Conservation (phyloP, 495 filamentous ascomycete genomes). For the Aspergillus cavernicola region DNA sequence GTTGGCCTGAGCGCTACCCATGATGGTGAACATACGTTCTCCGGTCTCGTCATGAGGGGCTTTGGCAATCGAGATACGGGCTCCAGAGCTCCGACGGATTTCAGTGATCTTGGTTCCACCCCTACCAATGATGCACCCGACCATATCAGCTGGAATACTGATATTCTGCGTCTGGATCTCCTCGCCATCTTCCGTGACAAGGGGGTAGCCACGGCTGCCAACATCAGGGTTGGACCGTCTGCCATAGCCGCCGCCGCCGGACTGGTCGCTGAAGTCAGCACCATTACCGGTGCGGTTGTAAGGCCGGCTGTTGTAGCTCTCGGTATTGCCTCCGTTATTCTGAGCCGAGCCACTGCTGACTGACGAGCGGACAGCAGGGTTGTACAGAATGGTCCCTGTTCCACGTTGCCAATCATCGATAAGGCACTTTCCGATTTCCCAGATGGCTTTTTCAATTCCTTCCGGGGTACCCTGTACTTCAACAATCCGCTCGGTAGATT, state of each 20-base stretch:
- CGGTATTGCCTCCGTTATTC: slow-evolving; percentile 39
- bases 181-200: slow-evolving; percentile 91
- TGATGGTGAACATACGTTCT: slow-evolving; percentile 99
- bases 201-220: slow-evolving; percentile 66
- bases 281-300: slow-evolving; percentile 94
- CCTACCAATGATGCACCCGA: slow-evolving; percentile 97
- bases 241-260: slow-evolving; percentile 53
- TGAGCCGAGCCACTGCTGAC: slow-evolving; percentile 28
- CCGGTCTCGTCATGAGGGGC: slow-evolving; percentile 95
- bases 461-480: slow-evolving; percentile 92
- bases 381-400: slow-evolving; percentile 94
- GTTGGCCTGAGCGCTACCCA: slow-evolving; percentile 85
- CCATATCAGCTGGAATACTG: slow-evolving; percentile 98
- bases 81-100: slow-evolving; percentile 92
- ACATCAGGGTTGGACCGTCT: slow-evolving; percentile 81
- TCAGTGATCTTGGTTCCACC: slow-evolving; percentile 95
- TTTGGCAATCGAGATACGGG: slow-evolving; percentile 97
- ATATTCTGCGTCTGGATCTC: slow-evolving; percentile 99
- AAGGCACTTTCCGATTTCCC: slow-evolving; percentile 98
- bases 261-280: slow-evolving; percentile 89
- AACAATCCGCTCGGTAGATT: slow-evolving; percentile 98
- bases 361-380: slow-evolving; percentile 84
- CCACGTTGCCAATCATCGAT: slow-evolving; percentile 97
- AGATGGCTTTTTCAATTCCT: slow-evolving; percentile 89
- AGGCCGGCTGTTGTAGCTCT: slow-evolving; percentile 62